Base-by-base conservation (phyloP, 495 filamentous ascomycete genomes). In the Annulohypoxylon stygium region DNA sequence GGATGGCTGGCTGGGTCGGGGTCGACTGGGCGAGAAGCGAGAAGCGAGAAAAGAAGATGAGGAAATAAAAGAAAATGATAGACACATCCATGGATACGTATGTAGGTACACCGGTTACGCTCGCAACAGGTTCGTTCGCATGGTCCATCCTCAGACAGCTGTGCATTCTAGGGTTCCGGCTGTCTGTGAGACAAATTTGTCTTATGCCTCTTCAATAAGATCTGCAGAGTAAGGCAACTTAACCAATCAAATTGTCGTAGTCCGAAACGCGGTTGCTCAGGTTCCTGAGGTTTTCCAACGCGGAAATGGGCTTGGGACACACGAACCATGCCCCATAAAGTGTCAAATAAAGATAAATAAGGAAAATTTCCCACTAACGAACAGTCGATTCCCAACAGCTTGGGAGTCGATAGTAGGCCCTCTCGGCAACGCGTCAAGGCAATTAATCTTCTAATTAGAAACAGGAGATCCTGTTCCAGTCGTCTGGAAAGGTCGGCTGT, bases 201-300 rank as follows among this genome's bases (percentile, higher is more conserved):
- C 68, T 72, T 41, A 75, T 67, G 47, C 26, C 53, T 64, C 37
- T 66, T 12, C 51, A 72, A 69, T 68, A 69, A 72, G 73, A 75
- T 69, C 73, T 75, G 73, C 73, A 72, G 43, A 16, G 34, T 45
- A 47, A 66, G 65, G 53, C 45, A 23, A 33, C n/a, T 45, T 54
- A 25, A 34, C 65, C 69, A 65, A 65, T 72, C 20, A 59, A 4
- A 57, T 33, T 25, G 18, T 41, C n/a, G n/a, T 20, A 34, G 50
- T 51, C 51, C 51, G 41, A 61, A 63, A 68, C 50, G 33, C 58
- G 36, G 25, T 54, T 54, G 48, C 16, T 47, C 43, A 47, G 16
- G 43, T 62, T 63, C 41, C 16, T 50, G 20, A 11, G 10, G 23
- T 36, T 36, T 57, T 58, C 58, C 18, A 50, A 61, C 43, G 50